Conservation (phyloP, 805 yeast species). For the Candida jianshihensis region DNA sequence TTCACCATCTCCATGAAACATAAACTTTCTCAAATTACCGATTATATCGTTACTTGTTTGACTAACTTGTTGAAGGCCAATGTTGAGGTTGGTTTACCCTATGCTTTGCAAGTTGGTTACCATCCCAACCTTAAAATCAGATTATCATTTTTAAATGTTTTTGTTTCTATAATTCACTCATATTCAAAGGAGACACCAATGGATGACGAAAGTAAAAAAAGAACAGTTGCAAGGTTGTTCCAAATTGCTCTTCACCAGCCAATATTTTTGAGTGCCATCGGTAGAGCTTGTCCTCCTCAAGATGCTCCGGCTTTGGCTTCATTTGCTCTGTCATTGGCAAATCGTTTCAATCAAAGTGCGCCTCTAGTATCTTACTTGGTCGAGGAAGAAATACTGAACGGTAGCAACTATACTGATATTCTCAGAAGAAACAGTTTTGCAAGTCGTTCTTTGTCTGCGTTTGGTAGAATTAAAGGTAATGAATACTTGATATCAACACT, state of each 20-base stretch:
- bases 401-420: conserved; percentile 62
- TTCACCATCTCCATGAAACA: conserved; percentile 37
- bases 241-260: conserved; percentile 29
- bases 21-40: conserved; percentile 50
- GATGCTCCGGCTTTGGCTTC: conserved; percentile 70
- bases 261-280: conserved; percentile 43
- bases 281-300: conserved; percentile 54
- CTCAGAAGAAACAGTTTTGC: conserved; percentile 78
- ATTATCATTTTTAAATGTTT: conserved; percentile 69
- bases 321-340: conserved; percentile 51
- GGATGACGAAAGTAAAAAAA: conserved; percentile 23
- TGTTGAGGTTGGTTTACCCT: conserved; percentile 68
- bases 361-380: conserved; percentile 49
- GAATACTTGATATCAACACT: conserved; percentile 49
- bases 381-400: conserved; percentile 52
- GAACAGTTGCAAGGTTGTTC: conserved; percentile 22
- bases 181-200: conserved; percentile 16
- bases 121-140: conserved; percentile 60
- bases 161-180: conserved; percentile 52
- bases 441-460: conserved; percentile 65
- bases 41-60: conserved; percentile 56
- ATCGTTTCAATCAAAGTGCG: conserved; percentile 34
- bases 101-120: conserved; percentile 73
- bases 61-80: conserved; percentile 68
- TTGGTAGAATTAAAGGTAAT: conserved; percentile 61